These are phyloP conservation scores for Pestalotiopsis sp. DNA, from an alignment of 2,329 filamentous ascomycete species.

Conservation along the genomic window DNA sequence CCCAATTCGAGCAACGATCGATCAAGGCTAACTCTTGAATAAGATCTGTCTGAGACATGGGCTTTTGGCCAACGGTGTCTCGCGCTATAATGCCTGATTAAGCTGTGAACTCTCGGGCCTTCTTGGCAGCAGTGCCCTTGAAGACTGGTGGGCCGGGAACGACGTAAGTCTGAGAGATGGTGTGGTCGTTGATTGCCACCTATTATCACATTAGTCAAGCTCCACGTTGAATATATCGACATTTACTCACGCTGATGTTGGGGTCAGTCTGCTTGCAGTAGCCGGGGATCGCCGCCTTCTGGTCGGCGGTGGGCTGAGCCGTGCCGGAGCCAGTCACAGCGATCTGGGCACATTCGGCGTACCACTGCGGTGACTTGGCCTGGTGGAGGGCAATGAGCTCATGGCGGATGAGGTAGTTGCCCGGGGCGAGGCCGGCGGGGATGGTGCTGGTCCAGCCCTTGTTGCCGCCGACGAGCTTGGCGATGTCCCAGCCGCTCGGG, in stretches of 20 bases:
- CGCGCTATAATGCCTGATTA: not conserved
- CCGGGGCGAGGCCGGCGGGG: slow-evolving; percentile 49
- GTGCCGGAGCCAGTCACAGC: slow-evolving; percentile 51
- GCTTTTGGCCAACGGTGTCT: not conserved
- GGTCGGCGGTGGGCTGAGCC: slow-evolving; percentile 41
- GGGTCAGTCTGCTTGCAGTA: slow-evolving; percentile 48
- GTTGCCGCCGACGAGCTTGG: slow-evolving; percentile 45
- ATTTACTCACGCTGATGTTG: slow-evolving; percentile 41
- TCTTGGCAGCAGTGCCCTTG: slow-evolving; percentile 2
- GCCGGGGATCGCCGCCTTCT: slow-evolving; percentile 46
- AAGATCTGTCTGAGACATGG: not conserved
- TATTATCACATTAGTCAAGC: not conserved
- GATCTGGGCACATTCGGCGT: slow-evolving; percentile 57
- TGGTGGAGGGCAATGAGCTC: slow-evolving; percentile 60
- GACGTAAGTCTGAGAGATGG: not conserved
- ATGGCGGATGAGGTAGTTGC: slow-evolving; percentile 59
- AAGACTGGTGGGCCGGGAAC: slow-evolving; percentile 2
- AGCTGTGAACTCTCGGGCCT: not conserved
- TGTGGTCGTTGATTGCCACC: slow-evolving; percentile 7
- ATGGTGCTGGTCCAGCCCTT: slow-evolving; percentile 53
- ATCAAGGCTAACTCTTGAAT: no score
- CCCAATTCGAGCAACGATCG: no score
- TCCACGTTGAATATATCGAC: not conserved
- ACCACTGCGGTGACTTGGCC: slow-evolving; percentile 35
- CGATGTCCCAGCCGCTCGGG: slow-evolving; percentile 50